Conservation (phyloP, 768 basidiomycete species). For the Pholiota molesta region DNA sequence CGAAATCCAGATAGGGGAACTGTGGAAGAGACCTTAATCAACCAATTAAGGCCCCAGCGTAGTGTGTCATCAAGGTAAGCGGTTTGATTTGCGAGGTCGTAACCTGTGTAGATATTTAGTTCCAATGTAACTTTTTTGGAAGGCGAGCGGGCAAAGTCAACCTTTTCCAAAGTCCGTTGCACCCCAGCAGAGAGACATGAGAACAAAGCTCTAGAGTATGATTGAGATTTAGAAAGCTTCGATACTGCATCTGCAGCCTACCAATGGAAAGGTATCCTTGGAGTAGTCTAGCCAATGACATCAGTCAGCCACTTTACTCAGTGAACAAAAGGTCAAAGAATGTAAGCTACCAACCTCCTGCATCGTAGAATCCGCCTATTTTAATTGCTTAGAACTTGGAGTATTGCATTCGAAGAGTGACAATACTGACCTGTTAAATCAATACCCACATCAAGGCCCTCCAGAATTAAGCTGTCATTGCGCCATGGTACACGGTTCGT, state of each 20-base stretch:
- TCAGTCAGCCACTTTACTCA: conserved; percentile 2
- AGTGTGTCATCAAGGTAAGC: conserved; percentile 90
- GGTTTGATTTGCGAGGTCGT: conserved; percentile 85
- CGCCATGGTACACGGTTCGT: conserved; percentile 84
- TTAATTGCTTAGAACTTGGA: conserved; percentile 5
- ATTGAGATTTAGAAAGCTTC: neutral
- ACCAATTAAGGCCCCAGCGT: conserved; percentile 91
- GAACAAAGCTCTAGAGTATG: conserved; percentile 63
- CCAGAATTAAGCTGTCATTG: conserved; percentile 76
- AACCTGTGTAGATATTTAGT: conserved; percentile 47
- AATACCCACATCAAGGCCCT: conserved; percentile 73
- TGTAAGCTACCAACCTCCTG: conserved; percentile 62
- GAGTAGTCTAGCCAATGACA: conserved; percentile 65
- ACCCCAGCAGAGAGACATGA: conserved; percentile 91
- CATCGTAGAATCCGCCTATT: conserved; percentile 84
- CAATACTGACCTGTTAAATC: conserved; percentile 64
- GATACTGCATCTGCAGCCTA: conserved; percentile 32
- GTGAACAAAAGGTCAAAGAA: neutral
- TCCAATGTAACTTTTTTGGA: neutral
- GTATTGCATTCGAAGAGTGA: neutral
- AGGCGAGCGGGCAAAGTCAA: conserved; percentile 4
- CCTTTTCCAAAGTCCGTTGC: conserved; percentile 84
- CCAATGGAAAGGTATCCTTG: conserved; percentile 86
- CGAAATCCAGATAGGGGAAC: neutral
- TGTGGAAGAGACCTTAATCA: conserved; percentile 68